A percentile compares a stretch with the other conserved stretches of the same genome.
phyloP scores from a whole-genome alignment of 2,329 filamentous ascomycete genomes.

The Cryphonectria carpinicola region DNA sequence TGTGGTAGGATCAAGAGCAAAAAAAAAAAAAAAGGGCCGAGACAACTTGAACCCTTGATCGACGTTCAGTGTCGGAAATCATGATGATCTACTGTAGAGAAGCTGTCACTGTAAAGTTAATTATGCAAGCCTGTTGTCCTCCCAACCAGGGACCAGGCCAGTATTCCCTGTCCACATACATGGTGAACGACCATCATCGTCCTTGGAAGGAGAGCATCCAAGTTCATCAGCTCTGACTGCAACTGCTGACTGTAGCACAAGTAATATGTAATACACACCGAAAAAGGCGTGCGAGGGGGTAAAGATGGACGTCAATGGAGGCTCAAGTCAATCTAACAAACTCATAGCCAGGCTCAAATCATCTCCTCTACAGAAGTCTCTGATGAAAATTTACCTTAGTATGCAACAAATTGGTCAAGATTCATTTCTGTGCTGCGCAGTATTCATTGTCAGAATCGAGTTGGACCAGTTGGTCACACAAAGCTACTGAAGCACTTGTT shows the following conservation, averaged over 20 bases:
- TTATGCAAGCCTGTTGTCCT: background rate
- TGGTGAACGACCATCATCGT: background rate
- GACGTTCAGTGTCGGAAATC: background rate
- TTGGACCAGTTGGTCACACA: background rate
- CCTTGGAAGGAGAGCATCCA: background rate
- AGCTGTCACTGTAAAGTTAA: background rate
- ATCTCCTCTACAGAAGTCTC: background rate
- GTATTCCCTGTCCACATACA: background rate
- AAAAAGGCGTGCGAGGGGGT: background rate
- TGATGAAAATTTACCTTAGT: background rate
- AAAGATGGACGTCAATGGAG: background rate
- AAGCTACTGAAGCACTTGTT: background rate
- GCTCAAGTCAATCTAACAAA: background rate
- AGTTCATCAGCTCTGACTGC: background rate
- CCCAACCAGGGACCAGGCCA: background rate
- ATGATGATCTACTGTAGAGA: background rate
- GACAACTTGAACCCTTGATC: slow-evolving; percentile 4
- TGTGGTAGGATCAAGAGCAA: too few species aligned
- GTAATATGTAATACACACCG: background rate
- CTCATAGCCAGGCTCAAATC: background rate
- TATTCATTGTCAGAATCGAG: background rate
- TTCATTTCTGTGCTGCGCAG: background rate
- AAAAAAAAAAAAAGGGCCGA: background rate
- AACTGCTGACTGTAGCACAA: background rate
- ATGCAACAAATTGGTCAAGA: background rate